phyloP scores from a whole-genome alignment of 495 filamentous ascomycete species.

The Aspergillus asperescens region DNA sequence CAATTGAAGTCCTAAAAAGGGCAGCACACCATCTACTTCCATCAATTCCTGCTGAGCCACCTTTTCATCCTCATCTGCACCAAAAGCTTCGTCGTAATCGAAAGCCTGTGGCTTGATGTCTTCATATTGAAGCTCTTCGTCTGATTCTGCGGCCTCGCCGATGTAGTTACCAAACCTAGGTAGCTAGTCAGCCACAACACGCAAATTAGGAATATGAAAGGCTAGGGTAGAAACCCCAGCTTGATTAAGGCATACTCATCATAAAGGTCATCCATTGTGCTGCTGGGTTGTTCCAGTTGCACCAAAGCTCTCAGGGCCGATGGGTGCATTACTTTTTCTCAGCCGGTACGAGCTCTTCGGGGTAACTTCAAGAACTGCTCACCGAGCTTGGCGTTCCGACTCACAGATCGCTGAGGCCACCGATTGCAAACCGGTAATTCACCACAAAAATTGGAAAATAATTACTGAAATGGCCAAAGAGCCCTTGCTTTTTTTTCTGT shows the following conservation, averaged over 20 bases:
- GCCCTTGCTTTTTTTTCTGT: background rate
- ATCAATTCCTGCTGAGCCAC: slow-evolving; percentile 76
- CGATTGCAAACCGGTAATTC: background rate
- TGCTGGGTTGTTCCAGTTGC: slow-evolving; percentile 9
- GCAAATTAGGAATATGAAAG: background rate
- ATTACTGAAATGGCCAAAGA: background rate
- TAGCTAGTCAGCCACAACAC: slow-evolving; percentile 19
- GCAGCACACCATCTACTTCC: slow-evolving; percentile 74
- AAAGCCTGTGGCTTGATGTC: slow-evolving; percentile 67
- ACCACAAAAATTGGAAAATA: background rate
- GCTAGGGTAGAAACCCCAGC: background rate
- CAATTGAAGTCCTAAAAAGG: background rate
- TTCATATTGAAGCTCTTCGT: slow-evolving; percentile 74
- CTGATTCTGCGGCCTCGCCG: slow-evolving; percentile 83
- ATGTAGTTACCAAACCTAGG: slow-evolving; percentile 91
- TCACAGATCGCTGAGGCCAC: background rate
- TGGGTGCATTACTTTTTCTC: slow-evolving; percentile 21
- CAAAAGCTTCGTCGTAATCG: slow-evolving; percentile 67
- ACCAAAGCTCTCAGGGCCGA: slow-evolving; percentile 10
- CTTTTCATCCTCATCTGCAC: slow-evolving; percentile 56
- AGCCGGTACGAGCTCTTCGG: slow-evolving; percentile 12
- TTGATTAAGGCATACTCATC: slow-evolving; percentile 57
- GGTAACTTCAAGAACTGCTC: slow-evolving; percentile 11
- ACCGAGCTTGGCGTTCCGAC: slow-evolving; percentile 27
- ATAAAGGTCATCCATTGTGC: slow-evolving; percentile 74